Evolutionary conservation across 208 protist species (phyloP).

Genomic region (Novymonas esmeraldas): DNA sequence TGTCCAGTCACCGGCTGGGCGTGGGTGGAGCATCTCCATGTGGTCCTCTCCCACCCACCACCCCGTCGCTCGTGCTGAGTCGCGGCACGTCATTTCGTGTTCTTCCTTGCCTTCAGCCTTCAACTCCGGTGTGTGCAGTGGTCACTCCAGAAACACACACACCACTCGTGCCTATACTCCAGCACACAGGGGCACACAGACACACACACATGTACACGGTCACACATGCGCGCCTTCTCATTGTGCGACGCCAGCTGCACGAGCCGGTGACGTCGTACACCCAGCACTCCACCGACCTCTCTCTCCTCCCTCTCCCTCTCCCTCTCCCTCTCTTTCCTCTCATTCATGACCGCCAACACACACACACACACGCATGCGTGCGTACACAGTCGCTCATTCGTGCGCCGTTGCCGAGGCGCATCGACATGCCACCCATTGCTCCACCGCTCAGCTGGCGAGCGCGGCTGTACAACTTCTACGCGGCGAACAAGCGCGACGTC

Average conservation of each 20-base stretch:
- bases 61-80: neutral
- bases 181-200: neutral
- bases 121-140: neutral
- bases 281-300: too few relatives aligned
- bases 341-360: too few relatives aligned
- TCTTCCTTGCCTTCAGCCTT: neutral
- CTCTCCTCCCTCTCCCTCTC: too few relatives aligned
- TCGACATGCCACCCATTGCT: neutral
- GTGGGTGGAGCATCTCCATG: too few relatives aligned
- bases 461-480: constrained; percentile 30
- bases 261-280: too few relatives aligned
- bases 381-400: neutral
- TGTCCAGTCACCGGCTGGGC: too few relatives aligned
- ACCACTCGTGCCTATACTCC: neutral
- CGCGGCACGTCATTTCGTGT: neutral
- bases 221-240: too few relatives aligned
- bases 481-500: constrained; percentile 50
- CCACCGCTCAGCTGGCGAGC: constrained; percentile 26
- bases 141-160: neutral
- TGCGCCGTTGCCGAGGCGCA: neutral
- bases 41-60: too few relatives aligned
- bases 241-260: too few relatives aligned
- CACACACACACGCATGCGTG: neutral
- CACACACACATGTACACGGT: too few relatives aligned
- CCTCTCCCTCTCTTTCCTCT: too few relatives aligned